A percentile compares a stretch with the other conserved stretches of the same genome.
Conservation (phyloP, 73 alveolate species). For the Paramecium sexaurelia region DNA sequence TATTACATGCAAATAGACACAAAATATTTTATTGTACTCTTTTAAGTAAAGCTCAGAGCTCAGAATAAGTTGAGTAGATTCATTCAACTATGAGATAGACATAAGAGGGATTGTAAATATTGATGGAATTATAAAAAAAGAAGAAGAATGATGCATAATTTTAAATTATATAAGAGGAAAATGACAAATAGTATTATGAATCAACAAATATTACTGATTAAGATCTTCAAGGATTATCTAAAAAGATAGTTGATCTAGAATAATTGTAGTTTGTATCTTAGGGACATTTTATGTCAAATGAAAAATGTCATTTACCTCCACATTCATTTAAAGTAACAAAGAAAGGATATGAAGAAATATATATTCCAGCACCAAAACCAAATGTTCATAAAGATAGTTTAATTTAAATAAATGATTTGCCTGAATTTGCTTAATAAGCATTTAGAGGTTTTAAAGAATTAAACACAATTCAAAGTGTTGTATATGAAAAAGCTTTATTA, state of each 20-base stretch:
- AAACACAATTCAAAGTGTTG: constrained; percentile 80
- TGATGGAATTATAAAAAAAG: constrained; percentile 45
- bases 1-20: constrained; percentile 65
- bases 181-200: constrained; percentile 41
- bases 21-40: constrained; percentile 71
- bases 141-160: constrained; percentile 49
- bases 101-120: constrained; percentile 71
- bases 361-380: constrained; percentile 86
- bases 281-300: constrained; percentile 85
- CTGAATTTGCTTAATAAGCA: constrained; percentile 92
- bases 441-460: constrained; percentile 84
- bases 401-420: constrained; percentile 81
- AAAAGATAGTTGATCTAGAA: constrained; percentile 84
- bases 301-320: constrained; percentile 85
- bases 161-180: not conserved
- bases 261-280: constrained; percentile 77
- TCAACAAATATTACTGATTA: constrained; percentile 60
- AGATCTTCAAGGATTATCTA: constrained; percentile 40
- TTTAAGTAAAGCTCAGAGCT: constrained; percentile 66
- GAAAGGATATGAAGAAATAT: constrained; percentile 95
- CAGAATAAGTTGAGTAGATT: constrained; percentile 66
- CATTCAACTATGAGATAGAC: constrained; percentile 65
- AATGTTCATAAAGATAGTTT: constrained; percentile 69
- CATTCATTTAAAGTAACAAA: constrained; percentile 81
- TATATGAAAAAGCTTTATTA: constrained; percentile 85